Evolutionary conservation across 805 yeast genomes (phyloP), one percentile per base, ranked within the genome.

Genomic region (Yueomyces sp.): DNA sequence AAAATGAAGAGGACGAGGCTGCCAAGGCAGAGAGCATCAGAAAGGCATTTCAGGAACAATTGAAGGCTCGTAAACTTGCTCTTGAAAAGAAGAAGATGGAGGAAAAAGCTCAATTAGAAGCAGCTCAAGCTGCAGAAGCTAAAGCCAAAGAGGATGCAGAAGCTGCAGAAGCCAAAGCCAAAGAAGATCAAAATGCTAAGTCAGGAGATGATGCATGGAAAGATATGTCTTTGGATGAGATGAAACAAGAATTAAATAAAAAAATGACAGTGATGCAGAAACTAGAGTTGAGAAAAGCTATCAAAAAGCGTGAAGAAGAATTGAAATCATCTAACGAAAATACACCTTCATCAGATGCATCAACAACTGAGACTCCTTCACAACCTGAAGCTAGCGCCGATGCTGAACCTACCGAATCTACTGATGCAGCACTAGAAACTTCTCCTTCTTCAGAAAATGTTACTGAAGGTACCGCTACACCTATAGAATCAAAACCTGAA

Each of bases 31-130:
- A 57, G 40, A 51, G 46, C 41, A 54, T 52, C n/a, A 59, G 47
- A 39, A 57, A 55, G 45, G 52, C 50, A n/a, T 59, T 60, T 39
- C 47, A 57, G 39, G 64, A 60, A 47, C 63, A 59, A 45, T 59
- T 56, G 28, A 55, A 55, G 45, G 47, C 52, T 39, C 57, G 63
- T 42, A 59, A 60, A 43, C 52, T 47, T n/a, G 55, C 55, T 40
- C 45, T 55, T 41, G 64, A 59, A 40, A 52, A 49, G 46, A 55
- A 52, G 47, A 60, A 55, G 45, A 44, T 43, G 28, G 48, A 44
- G 30, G 46, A 47, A 32, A 45, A 43, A 12, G 29, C 39, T 28
- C 41, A 32, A 7, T 48, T 41, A 40, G 48, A 45, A 36, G 37
- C 36, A 27, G n/a, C 36, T 12, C 19, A 41, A 29, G 11, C 40